These are phyloP conservation scores for Saccharum hybrid DNA, from an alignment of 202 grass and related monocot species.

Conservation along the genomic window DNA sequence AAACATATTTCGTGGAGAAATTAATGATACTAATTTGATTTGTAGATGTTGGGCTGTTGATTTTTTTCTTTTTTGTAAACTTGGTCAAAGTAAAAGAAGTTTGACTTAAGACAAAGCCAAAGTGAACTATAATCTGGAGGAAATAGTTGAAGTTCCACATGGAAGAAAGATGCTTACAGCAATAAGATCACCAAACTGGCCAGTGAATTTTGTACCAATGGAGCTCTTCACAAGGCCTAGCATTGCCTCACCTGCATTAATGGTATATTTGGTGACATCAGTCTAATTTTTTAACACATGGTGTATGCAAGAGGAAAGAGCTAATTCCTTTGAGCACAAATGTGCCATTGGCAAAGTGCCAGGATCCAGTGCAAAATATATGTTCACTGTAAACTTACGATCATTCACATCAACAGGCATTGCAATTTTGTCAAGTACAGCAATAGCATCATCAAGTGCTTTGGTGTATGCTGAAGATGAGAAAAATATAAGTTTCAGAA, in stretches of 20 bases:
- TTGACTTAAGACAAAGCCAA: not conserved
- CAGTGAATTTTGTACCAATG: conserved; percentile 97
- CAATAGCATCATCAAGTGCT: conserved; percentile 85
- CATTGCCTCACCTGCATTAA: conserved; percentile 58
- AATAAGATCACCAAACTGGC: conserved; percentile 97
- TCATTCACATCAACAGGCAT: conserved; percentile 88
- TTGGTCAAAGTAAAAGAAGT: no score
- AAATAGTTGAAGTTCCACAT: conserved; percentile 6
- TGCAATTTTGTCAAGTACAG: conserved; percentile 95
- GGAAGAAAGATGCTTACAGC: conserved; percentile 65
- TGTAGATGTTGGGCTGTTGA: no score
- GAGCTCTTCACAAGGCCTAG: conserved; percentile 92
- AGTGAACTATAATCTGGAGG: not conserved
- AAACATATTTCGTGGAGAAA: no score
- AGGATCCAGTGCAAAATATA: not conserved
- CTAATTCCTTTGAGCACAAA: not conserved
- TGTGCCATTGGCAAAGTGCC: not conserved
- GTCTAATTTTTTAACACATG: not conserved
- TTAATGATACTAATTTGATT: no score
- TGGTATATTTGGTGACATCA: conserved; percentile 33
- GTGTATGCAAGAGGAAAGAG: not conserved
- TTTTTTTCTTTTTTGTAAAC: no score
- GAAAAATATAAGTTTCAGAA: conserved; percentile 41
- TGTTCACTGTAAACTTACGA: conserved; percentile 69
- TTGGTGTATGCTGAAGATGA: conserved; percentile 80